Evolutionary conservation across 805 yeast species (phyloP).

Genomic region (Monosporozyma aquatica): DNA sequence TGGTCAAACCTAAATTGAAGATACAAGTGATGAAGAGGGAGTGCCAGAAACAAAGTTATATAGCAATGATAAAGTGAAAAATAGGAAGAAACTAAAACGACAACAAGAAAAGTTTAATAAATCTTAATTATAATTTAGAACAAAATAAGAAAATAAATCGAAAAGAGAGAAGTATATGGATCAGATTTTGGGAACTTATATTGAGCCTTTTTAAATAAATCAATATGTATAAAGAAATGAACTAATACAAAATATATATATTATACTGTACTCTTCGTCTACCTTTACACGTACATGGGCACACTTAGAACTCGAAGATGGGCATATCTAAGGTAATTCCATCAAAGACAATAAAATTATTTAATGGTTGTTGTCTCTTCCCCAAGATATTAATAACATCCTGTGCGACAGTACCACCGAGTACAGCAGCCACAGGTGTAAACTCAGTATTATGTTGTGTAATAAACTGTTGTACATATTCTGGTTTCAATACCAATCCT

Average conservation of each 20-base stretch:
- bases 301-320: constrained; percentile 44
- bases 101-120: not conserved
- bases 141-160: not conserved
- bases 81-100: not conserved
- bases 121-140: constrained; percentile 1
- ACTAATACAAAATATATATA: not conserved
- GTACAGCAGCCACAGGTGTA: constrained; percentile 74
- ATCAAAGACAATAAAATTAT: constrained; percentile 72
- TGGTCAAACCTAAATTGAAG: constrained; percentile 28
- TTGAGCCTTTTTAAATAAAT: not conserved
- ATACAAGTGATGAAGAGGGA: not conserved
- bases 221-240: not conserved
- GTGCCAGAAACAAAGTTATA: not conserved
- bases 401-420: constrained; percentile 88
- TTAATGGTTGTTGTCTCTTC: constrained; percentile 68
- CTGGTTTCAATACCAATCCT: constrained; percentile 32
- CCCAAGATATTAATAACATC: constrained; percentile 79
- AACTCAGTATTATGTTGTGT: constrained; percentile 53
- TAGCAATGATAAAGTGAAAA: not conserved
- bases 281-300: not conserved
- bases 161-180: not conserved
- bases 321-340: constrained; percentile 69
- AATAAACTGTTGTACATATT: constrained; percentile 33
- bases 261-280: not conserved
- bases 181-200: not conserved